Base-by-base conservation (phyloP, 75 land plant species). In the Larix kaempferi region DNA sequence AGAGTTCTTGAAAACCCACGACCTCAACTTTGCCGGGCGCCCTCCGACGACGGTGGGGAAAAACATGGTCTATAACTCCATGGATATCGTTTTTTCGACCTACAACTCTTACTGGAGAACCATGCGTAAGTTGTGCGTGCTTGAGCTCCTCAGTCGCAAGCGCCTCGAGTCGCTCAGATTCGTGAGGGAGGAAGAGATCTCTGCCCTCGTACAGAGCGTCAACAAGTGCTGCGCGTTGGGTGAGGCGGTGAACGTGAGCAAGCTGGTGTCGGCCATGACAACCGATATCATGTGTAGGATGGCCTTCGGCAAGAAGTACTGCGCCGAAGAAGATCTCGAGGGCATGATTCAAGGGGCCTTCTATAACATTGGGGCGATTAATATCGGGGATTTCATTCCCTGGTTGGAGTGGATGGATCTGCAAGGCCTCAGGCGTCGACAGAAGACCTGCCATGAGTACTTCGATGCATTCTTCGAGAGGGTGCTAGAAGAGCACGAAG, bases 51-150 rank as follows among this genome's bases (percentile, higher is more conserved):
- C 27, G 12, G 14, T 35, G 3, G 33, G 33, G 33, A 29, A 29
- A 29, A 29, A 29, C 33, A 29, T 29, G 33, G 33, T 29, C 33
- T 29, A 29, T 29, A 29, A 29, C 33, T 29, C 33, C 33, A 29
- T 1, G 33, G 33, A 29, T 29, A 29, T 29, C 33, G 33, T 1
- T 29, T 29, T 29, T 1, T 29, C 33, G 33, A 29, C 33, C 33
- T 29, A 29, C 33, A 1, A 1, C n/a, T 57, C 81, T 22, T 26
- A 63, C 37, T 83, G 84, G 84, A 75, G 81, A 60, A 65, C 52
- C 26, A 26, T 83, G 27, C 77, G 82, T 2, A 64, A 75, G 15
- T 15, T 83, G 15, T 49, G 77, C 77, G 64, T 66, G 6, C 15
- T 60, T 6, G 77, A 79, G 65, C 72, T 83, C 16, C 76, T 83